Evolutionary conservation across 1,139 yeast genomes (phyloP).

Genomic region (Candida albicans): DNA sequence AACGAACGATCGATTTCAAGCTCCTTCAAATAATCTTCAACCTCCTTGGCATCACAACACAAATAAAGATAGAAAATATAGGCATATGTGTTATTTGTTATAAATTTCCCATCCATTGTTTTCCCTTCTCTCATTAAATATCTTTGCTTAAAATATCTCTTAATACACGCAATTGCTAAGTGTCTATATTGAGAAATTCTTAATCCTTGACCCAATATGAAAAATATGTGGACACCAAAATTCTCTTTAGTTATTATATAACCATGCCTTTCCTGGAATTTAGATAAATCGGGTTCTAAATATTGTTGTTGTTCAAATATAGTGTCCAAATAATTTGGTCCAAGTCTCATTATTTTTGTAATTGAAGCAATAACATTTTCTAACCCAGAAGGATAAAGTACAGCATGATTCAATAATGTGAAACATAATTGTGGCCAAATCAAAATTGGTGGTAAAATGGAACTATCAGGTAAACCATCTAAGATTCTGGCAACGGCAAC

Average conservation of each 20-base stretch:
- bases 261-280: conserved; percentile 47
- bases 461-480: conserved; percentile 58
- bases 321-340: conserved; percentile 24
- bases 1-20: conserved; percentile 39
- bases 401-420: conserved; percentile 34
- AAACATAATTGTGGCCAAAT: conserved; percentile 62
- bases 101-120: conserved; percentile 8
- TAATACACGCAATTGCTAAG: conserved; percentile 54
- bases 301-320: conserved; percentile 40
- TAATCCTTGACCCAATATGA: conserved; percentile 60
- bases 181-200: conserved; percentile 60
- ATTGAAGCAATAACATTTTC: conserved; percentile 36
- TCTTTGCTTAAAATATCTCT: conserved; percentile 48
- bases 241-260: conserved; percentile 44
- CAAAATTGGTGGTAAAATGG: conserved; percentile 55
- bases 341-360: conserved; percentile 25
- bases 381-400: conserved; percentile 56
- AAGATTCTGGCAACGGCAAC: conserved; percentile 61
- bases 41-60: conserved; percentile 47
- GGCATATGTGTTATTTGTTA: conserved; percentile 26
- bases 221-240: conserved; percentile 57
- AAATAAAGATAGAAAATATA: conserved; percentile 61
- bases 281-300: conserved; percentile 43
- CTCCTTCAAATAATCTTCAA: conserved; percentile 44
- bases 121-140: conserved; percentile 19